Evolutionary conservation across 495 filamentous ascomycete species (phyloP), one percentile per base, ranked within the genome.

Genomic region (Neurospora sp.): DNA sequence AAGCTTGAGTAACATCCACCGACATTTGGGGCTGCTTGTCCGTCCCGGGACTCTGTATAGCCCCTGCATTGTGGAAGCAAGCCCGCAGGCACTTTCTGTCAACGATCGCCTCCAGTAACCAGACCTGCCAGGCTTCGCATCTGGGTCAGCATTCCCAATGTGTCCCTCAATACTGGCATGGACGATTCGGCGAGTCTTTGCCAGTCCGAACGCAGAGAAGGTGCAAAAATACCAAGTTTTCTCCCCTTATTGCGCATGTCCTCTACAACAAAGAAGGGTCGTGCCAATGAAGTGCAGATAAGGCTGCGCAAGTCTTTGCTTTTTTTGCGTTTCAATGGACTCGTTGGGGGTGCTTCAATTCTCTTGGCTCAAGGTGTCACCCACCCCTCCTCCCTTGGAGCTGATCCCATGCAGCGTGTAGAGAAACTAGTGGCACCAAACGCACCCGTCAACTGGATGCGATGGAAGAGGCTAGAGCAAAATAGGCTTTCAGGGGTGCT

Each of bases 371-470:
- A 46, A 70, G 69, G 44, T n/a, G 37, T 61, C 71, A 74, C 73
- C n/a, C 41, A 20, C 44, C 9, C 72, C 39, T 41, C 53, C 39
- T 69, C 42, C 39, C 74, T 39, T 61, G 35, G 68, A 68, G 44
- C 71, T 74, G 61, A 73, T 73, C 71, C 74, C 74, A 74, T 77
- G 76, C 76, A 77, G 74, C 76, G 46, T 75, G 74, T 77, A 78
- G 74, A 70, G 27, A 68, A 68, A 78, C 76, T 78, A 76, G 76
- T 74, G 77, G 76, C 71, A 73, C 53, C 69, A 46, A 73, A 53
- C 42, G 35, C 74, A 72, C 69, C 70, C 70, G 65, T 71, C 69
- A 41, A 76, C 71, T 70, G 73, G 73, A 69, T 71, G 75, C 20
- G 42, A 48, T 42, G 73, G 71, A 69, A 75, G 69, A 65, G 75